A percentile compares a stretch with the other conserved stretches of the same genome.
These are phyloP conservation scores for Telopea speciosissima DNA, from an alignment of 177 flowering plant genomes.

Conservation along the genomic window DNA sequence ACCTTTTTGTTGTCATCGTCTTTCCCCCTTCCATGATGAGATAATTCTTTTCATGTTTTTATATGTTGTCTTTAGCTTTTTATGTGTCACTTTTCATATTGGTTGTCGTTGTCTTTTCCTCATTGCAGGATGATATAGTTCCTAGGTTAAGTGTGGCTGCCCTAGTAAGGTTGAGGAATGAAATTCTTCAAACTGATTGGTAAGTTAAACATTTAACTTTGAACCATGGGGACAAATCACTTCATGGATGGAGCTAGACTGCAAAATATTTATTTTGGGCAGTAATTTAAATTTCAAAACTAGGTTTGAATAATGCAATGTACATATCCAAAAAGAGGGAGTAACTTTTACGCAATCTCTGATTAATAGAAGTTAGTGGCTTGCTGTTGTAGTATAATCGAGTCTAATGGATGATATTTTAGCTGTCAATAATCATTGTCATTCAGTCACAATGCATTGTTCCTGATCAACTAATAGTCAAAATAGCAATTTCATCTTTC, in stretches of 20 bases:
- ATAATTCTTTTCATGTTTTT: no score
- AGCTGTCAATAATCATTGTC: no score
- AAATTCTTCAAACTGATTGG: slow-evolving; percentile 92
- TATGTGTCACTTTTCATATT: not conserved
- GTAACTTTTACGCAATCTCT: not conserved
- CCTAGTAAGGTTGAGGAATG: slow-evolving; percentile 71
- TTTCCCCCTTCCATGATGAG: no score
- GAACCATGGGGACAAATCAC: not conserved
- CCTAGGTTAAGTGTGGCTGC: slow-evolving; percentile 83
- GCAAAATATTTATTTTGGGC: not conserved
- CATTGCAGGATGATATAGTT: slow-evolving; percentile 78
- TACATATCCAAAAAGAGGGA: not conserved
- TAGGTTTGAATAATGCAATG: not conserved
- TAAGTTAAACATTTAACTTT: slow-evolving; percentile 21
- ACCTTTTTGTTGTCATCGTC: no score
- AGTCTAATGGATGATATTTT: no score
- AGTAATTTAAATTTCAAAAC: not conserved
- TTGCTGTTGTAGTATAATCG: no score
- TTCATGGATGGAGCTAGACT: not conserved
- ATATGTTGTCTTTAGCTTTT: not conserved
- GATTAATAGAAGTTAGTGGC: not conserved
- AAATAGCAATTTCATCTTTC: no score
- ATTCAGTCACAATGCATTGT: not conserved
- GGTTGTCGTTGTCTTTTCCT: slow-evolving; percentile 6
- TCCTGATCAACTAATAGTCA: no score